Evolutionary conservation across 768 basidiomycete species (phyloP), one percentile per base, ranked within the genome.

Genomic region (Suillus americanus): DNA sequence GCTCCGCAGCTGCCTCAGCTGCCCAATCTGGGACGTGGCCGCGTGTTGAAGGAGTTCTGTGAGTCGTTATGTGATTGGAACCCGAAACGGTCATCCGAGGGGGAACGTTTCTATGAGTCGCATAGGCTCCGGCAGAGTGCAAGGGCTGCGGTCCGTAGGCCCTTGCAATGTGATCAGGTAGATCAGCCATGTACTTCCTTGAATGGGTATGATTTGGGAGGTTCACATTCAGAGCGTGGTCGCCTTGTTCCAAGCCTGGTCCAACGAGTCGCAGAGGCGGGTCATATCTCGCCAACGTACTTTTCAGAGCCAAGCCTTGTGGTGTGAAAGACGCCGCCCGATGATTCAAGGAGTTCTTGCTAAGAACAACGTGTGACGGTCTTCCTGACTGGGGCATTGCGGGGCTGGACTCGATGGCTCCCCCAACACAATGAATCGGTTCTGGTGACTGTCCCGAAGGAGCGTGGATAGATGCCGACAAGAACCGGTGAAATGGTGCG

Each of bases 251-350:
- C 30, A 33, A 18, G 20, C 30, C 18, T 33, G 18, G 53, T 54
- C 53, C 53, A n/a, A 33, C 53, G 53, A 54, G 53, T 54, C 53
- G 53, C 20, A 54, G 30, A n/a, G 53, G 53, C 5, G 53, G 30
- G 10, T 20, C 53, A 20, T 30, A 54, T 20, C 5, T 33, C 20
- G 30, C 13, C 30, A n/a, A 54, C 20, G 18, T 30, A 12, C 53
- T 54, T 33, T 54, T 54, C 53, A 20, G 30, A 54, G 20, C 30
- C 20, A 33, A 54, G 30, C 53, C 53, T 33, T 54, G 53, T 5
- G 53, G 53, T n/a, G 12, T 54, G 18, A 33, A 54, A 20, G 53
- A 54, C 20, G 5, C 30, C 2, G 53, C 30, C 18, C 18, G 53
- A 54, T 54, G 10, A 12, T 54, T 20, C 30, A 33, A 33, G 30